phyloP scores from a whole-genome alignment of 495 filamentous ascomycete species.

The Tetracladium setigerum region DNA sequence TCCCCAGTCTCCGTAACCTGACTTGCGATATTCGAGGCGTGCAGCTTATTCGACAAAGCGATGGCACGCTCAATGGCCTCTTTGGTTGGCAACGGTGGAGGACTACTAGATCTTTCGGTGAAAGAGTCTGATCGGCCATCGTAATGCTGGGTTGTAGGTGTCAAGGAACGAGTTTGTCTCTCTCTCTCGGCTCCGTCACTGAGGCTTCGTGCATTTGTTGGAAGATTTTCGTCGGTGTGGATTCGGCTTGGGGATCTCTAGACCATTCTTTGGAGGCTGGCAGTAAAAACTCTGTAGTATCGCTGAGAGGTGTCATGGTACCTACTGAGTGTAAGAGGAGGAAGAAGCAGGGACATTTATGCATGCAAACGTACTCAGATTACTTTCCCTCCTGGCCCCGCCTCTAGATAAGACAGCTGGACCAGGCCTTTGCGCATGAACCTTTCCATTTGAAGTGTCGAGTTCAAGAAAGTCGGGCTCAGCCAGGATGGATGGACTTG shows the following conservation, averaged over 20 bases:
- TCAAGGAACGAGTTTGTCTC: constrained; percentile 40
- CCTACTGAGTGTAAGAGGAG: constrained; percentile 31
- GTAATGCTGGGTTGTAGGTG: constrained; percentile 25
- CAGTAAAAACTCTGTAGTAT: constrained; percentile 47
- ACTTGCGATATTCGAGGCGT: constrained; percentile 82
- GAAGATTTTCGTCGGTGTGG: constrained; percentile 37
- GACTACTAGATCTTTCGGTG: constrained; percentile 60
- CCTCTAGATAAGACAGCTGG: constrained; percentile 7
- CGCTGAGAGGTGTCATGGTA: constrained; percentile 53
- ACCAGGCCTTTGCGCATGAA: constrained; percentile 18
- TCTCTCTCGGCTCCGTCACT: constrained; percentile 24
- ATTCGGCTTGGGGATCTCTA: constrained; percentile 24
- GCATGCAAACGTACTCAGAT: constrained; percentile 13
- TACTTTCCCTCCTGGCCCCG: constrained; percentile 17
- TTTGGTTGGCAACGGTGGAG: constrained; percentile 62
- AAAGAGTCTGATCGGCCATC: constrained; percentile 27
- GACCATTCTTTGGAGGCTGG: constrained; percentile 37
- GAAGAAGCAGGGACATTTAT: not conserved
- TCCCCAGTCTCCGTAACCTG: constrained; percentile 91
- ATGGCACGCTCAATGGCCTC: constrained; percentile 81
- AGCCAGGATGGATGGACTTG: constrained; percentile 49
- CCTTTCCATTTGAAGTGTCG: constrained; percentile 28
- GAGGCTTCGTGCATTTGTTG: constrained; percentile 3
- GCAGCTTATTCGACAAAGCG: constrained; percentile 79
- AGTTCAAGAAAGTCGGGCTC: constrained; percentile 85